Evolutionary conservation across 2,329 filamentous ascomycete species (phyloP).

Genomic region (Neonectria magnoliae): DNA sequence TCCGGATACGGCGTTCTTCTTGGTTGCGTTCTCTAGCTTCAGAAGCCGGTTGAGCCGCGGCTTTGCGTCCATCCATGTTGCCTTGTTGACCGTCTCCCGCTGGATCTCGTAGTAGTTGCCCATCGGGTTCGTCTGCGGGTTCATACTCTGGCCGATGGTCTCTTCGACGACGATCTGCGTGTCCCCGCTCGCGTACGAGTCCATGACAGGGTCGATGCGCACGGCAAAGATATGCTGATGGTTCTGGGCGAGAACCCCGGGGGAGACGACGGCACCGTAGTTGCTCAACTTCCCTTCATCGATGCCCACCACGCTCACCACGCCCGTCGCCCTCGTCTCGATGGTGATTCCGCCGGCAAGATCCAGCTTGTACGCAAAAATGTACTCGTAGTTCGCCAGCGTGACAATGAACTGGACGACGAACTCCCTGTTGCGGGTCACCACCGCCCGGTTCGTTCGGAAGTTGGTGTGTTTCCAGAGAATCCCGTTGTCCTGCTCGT

Average conservation of each 20-base stretch:
- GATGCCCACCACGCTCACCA: slow-evolving; percentile 70
- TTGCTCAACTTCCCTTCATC: slow-evolving; percentile 60
- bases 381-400: slow-evolving; percentile 75
- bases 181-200: slow-evolving; percentile 54
- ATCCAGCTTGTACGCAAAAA: slow-evolving; percentile 65
- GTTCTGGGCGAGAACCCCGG: slow-evolving; percentile 73
- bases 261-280: slow-evolving; percentile 71
- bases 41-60: slow-evolving; percentile 61
- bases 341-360: slow-evolving; percentile 69
- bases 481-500: slow-evolving; percentile 77
- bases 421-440: slow-evolving; percentile 69
- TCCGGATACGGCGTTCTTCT: slow-evolving; percentile 59
- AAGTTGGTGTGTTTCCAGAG: slow-evolving; percentile 78
- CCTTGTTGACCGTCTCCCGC: slow-evolving; percentile 56
- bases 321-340: slow-evolving; percentile 73
- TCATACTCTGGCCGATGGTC: slow-evolving; percentile 47
- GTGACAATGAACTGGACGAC: slow-evolving; percentile 77
- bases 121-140: slow-evolving; percentile 65
- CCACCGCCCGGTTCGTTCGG: slow-evolving; percentile 69
- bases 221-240: slow-evolving; percentile 77
- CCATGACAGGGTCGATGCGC: slow-evolving; percentile 72
- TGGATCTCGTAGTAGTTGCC: slow-evolving; percentile 70
- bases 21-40: slow-evolving; percentile 58
- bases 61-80: slow-evolving; percentile 63
- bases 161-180: slow-evolving; percentile 61